phyloP scores from a whole-genome alignment of 495 filamentous ascomycete genomes.

The Aspergillus olivimuriae region DNA sequence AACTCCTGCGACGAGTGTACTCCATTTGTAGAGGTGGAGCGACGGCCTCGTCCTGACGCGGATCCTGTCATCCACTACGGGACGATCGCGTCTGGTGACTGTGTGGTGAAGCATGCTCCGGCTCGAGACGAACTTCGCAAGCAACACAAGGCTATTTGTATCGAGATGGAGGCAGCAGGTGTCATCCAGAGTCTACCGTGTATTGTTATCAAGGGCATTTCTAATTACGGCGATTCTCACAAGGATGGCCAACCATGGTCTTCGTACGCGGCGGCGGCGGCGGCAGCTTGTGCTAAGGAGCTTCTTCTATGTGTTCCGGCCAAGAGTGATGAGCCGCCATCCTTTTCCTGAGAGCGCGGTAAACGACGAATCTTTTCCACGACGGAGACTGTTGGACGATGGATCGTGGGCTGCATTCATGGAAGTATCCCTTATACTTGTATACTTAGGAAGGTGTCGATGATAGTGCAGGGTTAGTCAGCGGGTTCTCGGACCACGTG shows the following conservation, averaged over 20 bases:
- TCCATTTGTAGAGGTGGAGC: background rate
- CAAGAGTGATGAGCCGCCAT: too few relatives aligned
- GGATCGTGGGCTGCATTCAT: too few relatives aligned
- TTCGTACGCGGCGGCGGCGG: slow-evolving; percentile 24
- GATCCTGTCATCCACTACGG: background rate
- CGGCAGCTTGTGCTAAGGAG: slow-evolving; percentile 15
- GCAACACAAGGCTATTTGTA: slow-evolving; percentile 20
- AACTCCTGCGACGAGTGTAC: background rate
- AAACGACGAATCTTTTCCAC: too few relatives aligned
- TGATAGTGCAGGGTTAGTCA: too few relatives aligned
- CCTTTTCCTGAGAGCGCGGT: too few relatives aligned
- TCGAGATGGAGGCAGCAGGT: slow-evolving; percentile 31
- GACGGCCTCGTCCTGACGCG: background rate
- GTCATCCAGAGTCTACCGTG: slow-evolving; percentile 19
- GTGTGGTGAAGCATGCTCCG: slow-evolving; percentile 8
- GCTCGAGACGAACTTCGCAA: slow-evolving; percentile 17
- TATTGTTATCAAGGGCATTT: slow-evolving; percentile 27
- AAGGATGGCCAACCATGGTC: slow-evolving; percentile 31
- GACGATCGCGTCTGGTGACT: slow-evolving; percentile 1
- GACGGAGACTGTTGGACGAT: too few relatives aligned
- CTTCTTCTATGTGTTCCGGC: slow-evolving; percentile 1
- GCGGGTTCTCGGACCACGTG: too few relatives aligned
- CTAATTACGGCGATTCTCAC: slow-evolving; percentile 29
- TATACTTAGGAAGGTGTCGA: too few relatives aligned
- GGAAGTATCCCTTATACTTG: too few relatives aligned